Base-by-base conservation (phyloP, 2,329 filamentous ascomycete species). In the Aspergillus niger region DNA sequence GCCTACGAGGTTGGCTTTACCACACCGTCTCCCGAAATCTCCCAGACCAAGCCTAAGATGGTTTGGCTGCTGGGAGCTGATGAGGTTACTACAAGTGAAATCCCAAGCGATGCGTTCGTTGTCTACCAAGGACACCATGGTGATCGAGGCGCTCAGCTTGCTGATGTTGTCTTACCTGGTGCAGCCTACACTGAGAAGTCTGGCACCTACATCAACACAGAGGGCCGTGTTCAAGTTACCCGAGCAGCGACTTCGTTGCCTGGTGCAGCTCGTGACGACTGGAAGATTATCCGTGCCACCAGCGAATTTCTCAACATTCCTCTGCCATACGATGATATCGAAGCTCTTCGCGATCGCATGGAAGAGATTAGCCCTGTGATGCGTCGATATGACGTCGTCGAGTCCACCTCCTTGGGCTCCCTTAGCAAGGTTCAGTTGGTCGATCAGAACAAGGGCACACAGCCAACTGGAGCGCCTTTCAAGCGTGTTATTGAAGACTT, bases 61-160 rank as follows among this genome's bases (percentile, higher is more conserved):
- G 82, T 99, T 74, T 99, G 94, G 93, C 88, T 99, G 55, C 88
- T 99, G 55, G 95, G 93, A 68, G 95, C 95, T 28, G 95, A 99
- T 75, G 95, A 99, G 81, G 85, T 98, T 74, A 84, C 85, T 65
- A 87, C 91, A 68, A 85, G 86, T 61, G 92, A 97, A 69, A 91
- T 99, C 60, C 95, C 95, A 71, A 96, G 95, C 83, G 91, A 95
- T 67, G 93, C 95, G 11, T 99, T 98, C 75, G 89, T 99, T 64
- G 86, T 99, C 71, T 99, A 99, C 83, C 95, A 99, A 80, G 95
- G 95, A 66, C 95, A 99, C 79, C 95, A 99, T 78, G 95, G 95
- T 79, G 95, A 99, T 81, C 86, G 86, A 56, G 95, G 94, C 66
- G 95, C 95, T 58, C 90, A 96, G 79, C 86, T 97, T 63, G 95